Base-by-base conservation (phyloP, 2,329 filamentous ascomycete species). In the Fusarium brachygibbosum region DNA sequence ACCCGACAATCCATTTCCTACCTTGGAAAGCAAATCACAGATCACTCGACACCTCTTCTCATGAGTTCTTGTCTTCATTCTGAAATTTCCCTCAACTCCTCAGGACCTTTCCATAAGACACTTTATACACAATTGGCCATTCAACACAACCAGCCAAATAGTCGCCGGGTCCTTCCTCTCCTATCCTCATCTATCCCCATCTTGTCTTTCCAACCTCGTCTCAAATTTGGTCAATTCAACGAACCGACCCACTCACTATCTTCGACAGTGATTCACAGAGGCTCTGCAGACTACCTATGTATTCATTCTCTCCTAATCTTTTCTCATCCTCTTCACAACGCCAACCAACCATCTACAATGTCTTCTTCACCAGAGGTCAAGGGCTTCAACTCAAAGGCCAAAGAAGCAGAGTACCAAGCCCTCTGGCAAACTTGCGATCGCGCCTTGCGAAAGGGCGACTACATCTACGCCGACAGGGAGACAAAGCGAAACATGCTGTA, bases 381-480 rank as follows among this genome's bases (percentile, higher is more conserved):
- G 19, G 8, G 25, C 12, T 35, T 40, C 2, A 41, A 29, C 45
- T 28, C 17, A 23, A 63, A 57, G 4, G 59, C 59, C 25, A 70
- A 68, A 3, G 71, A 69, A 0, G 73, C 73, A 31, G 73, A 75
- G 37, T 75, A 75, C 19, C 73, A 75, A 11, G 66, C 73, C 11
- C 50, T 75, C 38, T 75, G 73, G 73, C 71, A 73, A 45, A 54
- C 55, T 23, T 73, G 66, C 40, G 65, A 73, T 5, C 73, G 73
- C 35, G 37, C 58, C 37, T 28, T 60, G 7, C 61, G 64, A 32
- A 70, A 63, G 25, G 25, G 31, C 0, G 54, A 58, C 5, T 75
- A 73, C 63, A 23, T 56, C 5, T 19, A 29, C 4, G 58, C 49
- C 12, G 42, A 41, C 21, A 25, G 52, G 1, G 12, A 44, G 4